Conservation (phyloP, 73 alveolate species). For the Tetrahymena borealis region DNA sequence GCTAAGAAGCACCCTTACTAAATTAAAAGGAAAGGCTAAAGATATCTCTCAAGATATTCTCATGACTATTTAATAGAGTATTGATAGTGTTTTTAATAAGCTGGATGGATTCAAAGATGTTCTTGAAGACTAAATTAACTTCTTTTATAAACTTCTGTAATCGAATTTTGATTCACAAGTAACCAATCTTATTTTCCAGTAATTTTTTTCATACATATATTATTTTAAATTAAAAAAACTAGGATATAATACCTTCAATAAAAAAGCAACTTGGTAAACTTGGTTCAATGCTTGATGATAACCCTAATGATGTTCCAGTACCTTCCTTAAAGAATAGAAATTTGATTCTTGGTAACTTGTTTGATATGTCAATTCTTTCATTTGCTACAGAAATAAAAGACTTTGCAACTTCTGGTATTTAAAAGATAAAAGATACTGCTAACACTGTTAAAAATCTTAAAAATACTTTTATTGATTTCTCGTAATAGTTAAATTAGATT, state of each 20-base stretch:
- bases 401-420: neutral
- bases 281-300: neutral
- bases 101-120: too few relatives aligned
- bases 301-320: neutral
- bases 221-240: too few relatives aligned
- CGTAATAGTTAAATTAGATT: neutral
- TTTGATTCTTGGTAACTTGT: neutral
- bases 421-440: neutral
- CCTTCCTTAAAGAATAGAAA: neutral
- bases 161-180: too few relatives aligned
- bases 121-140: too few relatives aligned
- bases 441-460: neutral
- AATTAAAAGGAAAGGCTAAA: too few relatives aligned
- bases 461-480: neutral
- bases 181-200: too few relatives aligned
- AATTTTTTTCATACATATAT: too few relatives aligned
- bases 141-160: too few relatives aligned
- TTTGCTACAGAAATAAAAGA: neutral
- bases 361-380: neutral
- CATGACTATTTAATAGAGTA: too few relatives aligned
- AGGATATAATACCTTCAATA: neutral
- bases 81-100: too few relatives aligned
- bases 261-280: neutral
- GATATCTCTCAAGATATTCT: too few relatives aligned
- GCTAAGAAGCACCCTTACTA: too few relatives aligned